phyloP scores from a whole-genome alignment of 2,329 filamentous ascomycete species.

The Epicoccum nigrum region DNA sequence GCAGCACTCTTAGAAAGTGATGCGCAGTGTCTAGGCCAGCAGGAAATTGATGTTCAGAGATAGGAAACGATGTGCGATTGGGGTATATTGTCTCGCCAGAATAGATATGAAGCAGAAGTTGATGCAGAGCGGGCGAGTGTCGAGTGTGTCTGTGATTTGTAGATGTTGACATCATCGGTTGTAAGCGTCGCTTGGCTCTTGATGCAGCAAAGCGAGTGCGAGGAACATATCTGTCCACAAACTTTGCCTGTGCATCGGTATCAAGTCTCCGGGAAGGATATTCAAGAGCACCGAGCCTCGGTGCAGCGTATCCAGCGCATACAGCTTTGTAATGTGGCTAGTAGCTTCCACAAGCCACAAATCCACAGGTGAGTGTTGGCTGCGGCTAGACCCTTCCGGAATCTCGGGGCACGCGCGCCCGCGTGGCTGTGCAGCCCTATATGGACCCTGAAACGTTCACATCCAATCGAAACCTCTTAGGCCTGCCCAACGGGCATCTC shows the following conservation, averaged over 20 bases:
- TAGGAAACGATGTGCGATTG: conserved; percentile 22
- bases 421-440: conserved; percentile 21
- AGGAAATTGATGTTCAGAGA: conserved; percentile 18
- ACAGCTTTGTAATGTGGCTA: conserved; percentile 31
- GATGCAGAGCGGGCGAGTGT: conserved; percentile 17
- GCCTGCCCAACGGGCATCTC: conserved; percentile 9
- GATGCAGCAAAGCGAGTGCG: background rate
- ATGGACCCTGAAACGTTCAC: conserved; percentile 11
- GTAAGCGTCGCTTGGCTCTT: conserved; percentile 22
- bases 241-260: background rate
- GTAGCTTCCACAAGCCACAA: conserved; percentile 16
- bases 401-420: conserved; percentile 23
- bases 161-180: conserved; percentile 34
- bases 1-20: conserved; percentile 21
- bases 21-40: conserved; percentile 18
- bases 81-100: conserved; percentile 22
- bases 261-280: background rate
- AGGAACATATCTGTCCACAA: conserved; percentile 1
- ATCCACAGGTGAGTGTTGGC: conserved; percentile 8
- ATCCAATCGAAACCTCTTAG: conserved; percentile 7
- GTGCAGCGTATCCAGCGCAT: background rate
- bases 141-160: background rate
- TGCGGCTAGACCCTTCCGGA: conserved; percentile 8
- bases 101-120: conserved; percentile 30
- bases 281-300: background rate